Conservation (phyloP, 352 stramenopile species). For the Pythium biforme region DNA sequence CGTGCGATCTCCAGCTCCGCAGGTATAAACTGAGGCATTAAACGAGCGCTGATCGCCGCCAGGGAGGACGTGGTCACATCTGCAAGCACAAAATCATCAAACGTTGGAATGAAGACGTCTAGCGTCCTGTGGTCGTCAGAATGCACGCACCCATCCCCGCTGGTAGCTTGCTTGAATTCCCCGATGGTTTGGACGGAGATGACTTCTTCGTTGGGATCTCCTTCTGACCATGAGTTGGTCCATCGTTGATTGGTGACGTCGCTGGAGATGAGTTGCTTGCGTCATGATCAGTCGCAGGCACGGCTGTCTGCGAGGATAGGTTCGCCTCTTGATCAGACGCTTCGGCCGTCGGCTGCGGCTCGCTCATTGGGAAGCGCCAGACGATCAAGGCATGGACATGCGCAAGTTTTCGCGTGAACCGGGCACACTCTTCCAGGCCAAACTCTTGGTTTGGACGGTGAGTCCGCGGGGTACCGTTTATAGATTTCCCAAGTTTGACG, state of each 20-base stretch:
- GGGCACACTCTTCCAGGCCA: neutral
- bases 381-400: neutral
- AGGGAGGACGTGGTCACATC: slow-evolving; percentile 31
- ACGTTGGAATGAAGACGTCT: neutral
- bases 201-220: slow-evolving; percentile 3
- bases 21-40: slow-evolving; percentile 48
- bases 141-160: slow-evolving; percentile 13
- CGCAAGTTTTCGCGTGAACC: neutral
- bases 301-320: neutral
- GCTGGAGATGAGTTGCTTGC: neutral
- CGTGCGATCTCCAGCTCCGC: slow-evolving; percentile 71
- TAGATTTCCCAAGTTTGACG: neutral
- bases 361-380: slow-evolving; percentile 2
- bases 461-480: neutral
- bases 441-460: too few species aligned
- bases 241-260: neutral
- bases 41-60: slow-evolving; percentile 59
- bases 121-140: too few species aligned
- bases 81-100: neutral
- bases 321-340: neutral
- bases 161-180: slow-evolving; percentile 4
- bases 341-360: slow-evolving; percentile 1
- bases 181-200: slow-evolving; percentile 14
- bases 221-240: neutral
- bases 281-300: neutral